Evolutionary conservation across 768 basidiomycete species (phyloP).

Genomic region (Auricularia sp.): DNA sequence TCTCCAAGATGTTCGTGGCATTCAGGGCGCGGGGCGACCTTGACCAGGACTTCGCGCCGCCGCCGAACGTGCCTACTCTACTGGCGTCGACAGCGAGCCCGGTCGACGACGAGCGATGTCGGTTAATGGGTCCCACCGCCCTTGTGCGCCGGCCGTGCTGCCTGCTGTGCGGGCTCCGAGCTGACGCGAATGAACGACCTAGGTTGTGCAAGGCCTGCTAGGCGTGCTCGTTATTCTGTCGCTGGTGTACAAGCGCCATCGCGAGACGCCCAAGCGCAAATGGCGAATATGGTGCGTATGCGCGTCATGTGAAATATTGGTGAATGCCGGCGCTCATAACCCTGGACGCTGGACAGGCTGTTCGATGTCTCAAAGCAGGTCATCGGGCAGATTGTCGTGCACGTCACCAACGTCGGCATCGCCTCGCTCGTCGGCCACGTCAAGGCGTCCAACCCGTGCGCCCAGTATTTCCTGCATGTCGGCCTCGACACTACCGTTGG

Average conservation of each 20-base stretch:
- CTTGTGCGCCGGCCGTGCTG: constrained; percentile 22
- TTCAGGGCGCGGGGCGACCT: too few species aligned
- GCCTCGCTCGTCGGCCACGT: constrained; percentile 66
- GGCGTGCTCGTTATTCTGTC: constrained; percentile 85
- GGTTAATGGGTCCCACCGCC: constrained; percentile 38
- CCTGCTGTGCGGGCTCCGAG: neutral
- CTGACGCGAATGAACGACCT: neutral
- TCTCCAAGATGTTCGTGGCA: too few species aligned
- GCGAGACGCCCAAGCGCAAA: constrained; percentile 73
- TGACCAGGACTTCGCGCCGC: too few species aligned
- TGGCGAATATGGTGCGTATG: constrained; percentile 78
- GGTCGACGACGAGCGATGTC: constrained; percentile 34
- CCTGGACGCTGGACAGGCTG: constrained; percentile 39
- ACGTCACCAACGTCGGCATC: constrained; percentile 66
- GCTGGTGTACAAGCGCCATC: constrained; percentile 77
- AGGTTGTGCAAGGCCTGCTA: constrained; percentile 81
- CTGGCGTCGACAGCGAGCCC: constrained; percentile 9
- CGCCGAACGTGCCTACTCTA: too few species aligned
- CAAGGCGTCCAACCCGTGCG: constrained; percentile 74
- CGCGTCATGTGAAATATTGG: constrained; percentile 13
- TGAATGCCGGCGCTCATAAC: neutral
- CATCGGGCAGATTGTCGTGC: constrained; percentile 74
- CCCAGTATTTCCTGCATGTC: constrained; percentile 87
- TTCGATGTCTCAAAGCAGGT: constrained; percentile 92
- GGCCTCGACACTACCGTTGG: constrained; percentile 87